A percentile compares a stretch with the other conserved stretches of the same genome.
These are phyloP conservation scores for Boechera divaricarpa DNA, from an alignment of 345 rosid species.

Conservation along the genomic window DNA sequence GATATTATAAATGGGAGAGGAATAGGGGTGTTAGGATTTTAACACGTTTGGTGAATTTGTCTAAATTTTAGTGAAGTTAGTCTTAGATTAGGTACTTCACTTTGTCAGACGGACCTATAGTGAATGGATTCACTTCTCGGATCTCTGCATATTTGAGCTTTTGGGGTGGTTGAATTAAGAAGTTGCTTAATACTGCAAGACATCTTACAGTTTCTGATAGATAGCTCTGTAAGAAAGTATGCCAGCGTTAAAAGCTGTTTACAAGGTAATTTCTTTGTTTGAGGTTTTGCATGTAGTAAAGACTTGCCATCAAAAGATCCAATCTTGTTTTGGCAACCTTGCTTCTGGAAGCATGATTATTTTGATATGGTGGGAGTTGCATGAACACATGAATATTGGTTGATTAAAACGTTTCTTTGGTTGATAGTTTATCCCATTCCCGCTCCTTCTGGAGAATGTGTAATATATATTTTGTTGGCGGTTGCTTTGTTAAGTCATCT, in stretches of 20 bases:
- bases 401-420: background rate
- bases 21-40: background rate
- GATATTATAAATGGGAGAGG: background rate
- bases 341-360: background rate
- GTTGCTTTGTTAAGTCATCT: background rate
- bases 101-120: background rate
- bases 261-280: no score
- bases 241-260: no score
- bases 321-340: background rate
- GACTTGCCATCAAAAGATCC: background rate
- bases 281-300: no score
- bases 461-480: background rate
- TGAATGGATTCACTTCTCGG: background rate
- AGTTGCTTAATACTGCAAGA: background rate
- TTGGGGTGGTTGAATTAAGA: background rate
- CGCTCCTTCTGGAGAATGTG: background rate
- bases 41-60: background rate
- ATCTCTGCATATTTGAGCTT: conserved; percentile 14
- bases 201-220: no score
- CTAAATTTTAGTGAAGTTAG: background rate
- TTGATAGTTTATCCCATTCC: background rate
- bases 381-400: background rate
- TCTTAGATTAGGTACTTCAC: conserved; percentile 8
- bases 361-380: background rate
- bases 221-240: no score